phyloP scores from a whole-genome alignment of 345 rosid species.

The Acer campestre region DNA sequence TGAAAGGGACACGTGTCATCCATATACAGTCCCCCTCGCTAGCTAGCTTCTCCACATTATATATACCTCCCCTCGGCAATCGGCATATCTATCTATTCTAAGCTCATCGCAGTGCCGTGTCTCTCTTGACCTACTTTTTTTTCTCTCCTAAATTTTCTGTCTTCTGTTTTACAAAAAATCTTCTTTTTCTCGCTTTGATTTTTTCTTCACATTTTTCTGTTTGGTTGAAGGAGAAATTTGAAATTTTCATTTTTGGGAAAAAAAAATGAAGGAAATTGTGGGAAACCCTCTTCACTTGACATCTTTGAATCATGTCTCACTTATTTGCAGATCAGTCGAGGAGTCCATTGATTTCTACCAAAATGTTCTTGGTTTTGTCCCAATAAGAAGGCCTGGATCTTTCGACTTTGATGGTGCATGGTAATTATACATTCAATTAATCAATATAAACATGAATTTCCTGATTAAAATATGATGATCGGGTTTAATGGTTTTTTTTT shows the following conservation, averaged over 20 bases:
- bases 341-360: conserved; percentile 75
- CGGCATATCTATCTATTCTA: background rate
- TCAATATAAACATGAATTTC: background rate
- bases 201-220: too few species aligned
- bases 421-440: conserved; percentile 28
- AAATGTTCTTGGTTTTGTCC: conserved; percentile 70
- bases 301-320: conserved; percentile 83
- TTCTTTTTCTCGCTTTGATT: background rate
- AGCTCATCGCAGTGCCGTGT: background rate
- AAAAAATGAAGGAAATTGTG: conserved; percentile 42
- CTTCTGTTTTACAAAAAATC: too few species aligned
- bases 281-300: conserved; percentile 74
- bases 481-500: background rate
- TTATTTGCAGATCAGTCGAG: conserved; percentile 65
- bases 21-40: background rate
- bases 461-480: background rate
- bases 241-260: too few species aligned
- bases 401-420: conserved; percentile 91
- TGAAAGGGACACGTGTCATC: conserved; percentile 11
- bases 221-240: too few species aligned
- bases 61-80: background rate
- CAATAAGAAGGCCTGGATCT: conserved; percentile 81
- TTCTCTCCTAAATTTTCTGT: background rate
- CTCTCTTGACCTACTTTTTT: background rate
- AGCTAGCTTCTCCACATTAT: background rate